Conservation (phyloP, 306 rosid species). For the Crataegus laevigata region DNA sequence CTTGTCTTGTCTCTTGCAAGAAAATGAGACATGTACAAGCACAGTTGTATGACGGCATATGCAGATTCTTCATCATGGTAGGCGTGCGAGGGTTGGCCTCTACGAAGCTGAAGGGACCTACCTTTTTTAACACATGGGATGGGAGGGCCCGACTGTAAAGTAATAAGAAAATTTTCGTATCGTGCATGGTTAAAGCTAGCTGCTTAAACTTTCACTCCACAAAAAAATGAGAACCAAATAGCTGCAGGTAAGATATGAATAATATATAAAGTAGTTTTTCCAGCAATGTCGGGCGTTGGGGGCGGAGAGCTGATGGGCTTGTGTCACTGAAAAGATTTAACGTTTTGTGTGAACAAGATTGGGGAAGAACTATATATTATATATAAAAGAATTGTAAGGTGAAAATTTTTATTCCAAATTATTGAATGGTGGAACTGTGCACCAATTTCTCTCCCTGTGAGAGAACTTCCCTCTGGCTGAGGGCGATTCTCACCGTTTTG, state of each 20-base stretch:
- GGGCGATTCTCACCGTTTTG: too few species aligned
- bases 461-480: too few species aligned
- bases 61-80: neutral
- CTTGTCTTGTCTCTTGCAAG: neutral
- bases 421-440: conserved; percentile 4
- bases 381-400: neutral
- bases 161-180: neutral
- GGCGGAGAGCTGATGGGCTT: neutral
- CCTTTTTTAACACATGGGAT: conserved; percentile 5
- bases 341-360: neutral
- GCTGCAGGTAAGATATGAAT: neutral
- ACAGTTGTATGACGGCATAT: neutral
- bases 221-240: neutral
- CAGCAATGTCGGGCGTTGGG: neutral
- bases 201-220: neutral
- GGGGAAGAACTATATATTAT: neutral
- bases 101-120: neutral
- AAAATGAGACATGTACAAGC: neutral
- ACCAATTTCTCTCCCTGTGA: too few species aligned
- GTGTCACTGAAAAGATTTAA: neutral
- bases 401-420: too few species aligned
- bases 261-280: neutral
- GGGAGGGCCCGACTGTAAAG: conserved; percentile 12
- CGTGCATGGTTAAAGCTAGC: neutral
- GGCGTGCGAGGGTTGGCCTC: neutral